These are phyloP conservation scores for Kappamyces sp. DNA, from an alignment of 192 early-diverging fungal genomes.

Conservation along the genomic window DNA sequence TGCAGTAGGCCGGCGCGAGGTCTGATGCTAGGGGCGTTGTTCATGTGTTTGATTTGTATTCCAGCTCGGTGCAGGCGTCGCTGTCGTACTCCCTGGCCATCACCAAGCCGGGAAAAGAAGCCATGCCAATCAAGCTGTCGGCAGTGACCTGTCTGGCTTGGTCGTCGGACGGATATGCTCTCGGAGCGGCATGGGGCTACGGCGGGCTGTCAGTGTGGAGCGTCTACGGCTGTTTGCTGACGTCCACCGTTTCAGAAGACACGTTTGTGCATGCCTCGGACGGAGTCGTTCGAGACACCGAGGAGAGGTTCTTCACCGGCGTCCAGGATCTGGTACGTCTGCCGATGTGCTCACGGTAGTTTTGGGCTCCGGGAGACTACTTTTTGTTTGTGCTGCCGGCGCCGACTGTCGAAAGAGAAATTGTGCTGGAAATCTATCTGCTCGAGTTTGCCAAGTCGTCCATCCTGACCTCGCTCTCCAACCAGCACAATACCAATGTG, in stretches of 20 bases:
- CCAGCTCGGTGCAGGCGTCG: neutral
- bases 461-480: constrained; percentile 22
- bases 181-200: constrained; percentile 62
- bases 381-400: constrained; percentile 61
- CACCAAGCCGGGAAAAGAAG: neutral
- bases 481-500: constrained; percentile 53
- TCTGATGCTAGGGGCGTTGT: constrained; percentile 8
- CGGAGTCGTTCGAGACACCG: constrained; percentile 31
- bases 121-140: constrained; percentile 1
- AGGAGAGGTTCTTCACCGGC: constrained; percentile 56
- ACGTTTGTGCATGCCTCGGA: constrained; percentile 28
- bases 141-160: constrained; percentile 34
- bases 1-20: too few relatives aligned
- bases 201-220: constrained; percentile 75
- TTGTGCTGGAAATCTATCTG: constrained; percentile 37
- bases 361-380: constrained; percentile 65
- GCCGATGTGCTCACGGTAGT: constrained; percentile 31
- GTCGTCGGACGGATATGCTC: constrained; percentile 65
- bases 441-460: constrained; percentile 55
- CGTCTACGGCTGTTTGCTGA: constrained; percentile 62
- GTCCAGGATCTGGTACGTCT: constrained; percentile 49
- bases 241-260: constrained; percentile 52
- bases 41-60: neutral
- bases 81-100: constrained; percentile 4
- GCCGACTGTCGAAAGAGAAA: constrained; percentile 19